A percentile compares a stretch with the other conserved stretches of the same genome.
Conservation (phyloP, 1,284 basidiomycete species). For the Sparassis latifolia region DNA sequence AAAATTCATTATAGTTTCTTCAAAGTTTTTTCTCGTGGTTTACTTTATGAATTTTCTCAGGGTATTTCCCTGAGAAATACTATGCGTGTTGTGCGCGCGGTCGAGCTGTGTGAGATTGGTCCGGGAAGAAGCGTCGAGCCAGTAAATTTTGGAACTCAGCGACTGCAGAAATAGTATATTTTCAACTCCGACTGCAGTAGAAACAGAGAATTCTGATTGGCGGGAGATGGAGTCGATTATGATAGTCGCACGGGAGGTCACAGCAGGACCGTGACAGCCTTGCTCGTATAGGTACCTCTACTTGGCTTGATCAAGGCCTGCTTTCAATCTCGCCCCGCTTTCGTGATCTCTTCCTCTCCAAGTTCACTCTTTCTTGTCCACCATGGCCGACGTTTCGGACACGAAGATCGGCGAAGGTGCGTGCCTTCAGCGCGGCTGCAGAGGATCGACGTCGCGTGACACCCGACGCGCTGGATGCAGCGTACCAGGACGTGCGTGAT, state of each 20-base stretch:
- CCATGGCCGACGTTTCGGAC: conserved; percentile 83
- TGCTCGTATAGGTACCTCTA: too few relatives aligned
- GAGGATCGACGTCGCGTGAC: conserved; percentile 8
- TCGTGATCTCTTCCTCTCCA: conserved; percentile 46
- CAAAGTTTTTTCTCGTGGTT: too few relatives aligned
- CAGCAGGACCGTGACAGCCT: not conserved
- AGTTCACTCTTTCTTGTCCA: conserved; percentile 18
- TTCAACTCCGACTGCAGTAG: not conserved
- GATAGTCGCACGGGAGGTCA: not conserved
- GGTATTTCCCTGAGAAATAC: too few relatives aligned
- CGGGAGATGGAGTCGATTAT: not conserved
- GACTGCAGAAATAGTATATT: too few relatives aligned
- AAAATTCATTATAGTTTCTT: too few relatives aligned
- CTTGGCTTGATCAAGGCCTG: not conserved
- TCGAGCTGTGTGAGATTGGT: too few relatives aligned
- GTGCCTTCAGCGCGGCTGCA: conserved; percentile 13
- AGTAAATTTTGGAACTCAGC: too few relatives aligned
- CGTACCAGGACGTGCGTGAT: conserved; percentile 79
- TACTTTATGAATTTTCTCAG: too few relatives aligned
- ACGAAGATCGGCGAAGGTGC: conserved; percentile 72
- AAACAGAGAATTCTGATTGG: not conserved
- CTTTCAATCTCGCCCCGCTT: conserved; percentile 23
- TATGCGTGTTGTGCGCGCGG: too few relatives aligned
- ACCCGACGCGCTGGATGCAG: conserved; percentile 32
- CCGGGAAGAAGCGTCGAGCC: too few relatives aligned